These are phyloP conservation scores for Byssochlamys sp. DNA, from an alignment of 2,329 filamentous ascomycete genomes.

Conservation along the genomic window DNA sequence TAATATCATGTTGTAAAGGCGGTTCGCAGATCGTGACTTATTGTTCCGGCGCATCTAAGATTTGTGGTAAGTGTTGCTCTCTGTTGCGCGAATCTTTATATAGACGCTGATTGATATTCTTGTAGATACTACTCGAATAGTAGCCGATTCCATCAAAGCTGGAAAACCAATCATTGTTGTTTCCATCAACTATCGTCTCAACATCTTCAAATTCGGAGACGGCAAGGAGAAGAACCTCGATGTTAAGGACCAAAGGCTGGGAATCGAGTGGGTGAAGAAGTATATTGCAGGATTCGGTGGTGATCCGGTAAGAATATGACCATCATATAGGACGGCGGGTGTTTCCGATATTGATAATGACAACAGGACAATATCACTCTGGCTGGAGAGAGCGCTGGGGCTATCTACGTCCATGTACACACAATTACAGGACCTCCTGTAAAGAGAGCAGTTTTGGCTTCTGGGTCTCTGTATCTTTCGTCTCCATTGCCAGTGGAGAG, in stretches of 20 bases:
- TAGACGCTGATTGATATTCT: not conserved
- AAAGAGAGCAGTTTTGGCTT: constrained; percentile 30
- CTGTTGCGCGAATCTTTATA: not conserved
- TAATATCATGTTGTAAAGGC: constrained; percentile 10
- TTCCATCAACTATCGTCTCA: constrained; percentile 36
- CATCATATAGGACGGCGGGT: not conserved
- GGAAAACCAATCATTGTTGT: constrained; percentile 35
- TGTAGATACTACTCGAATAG: constrained; percentile 25
- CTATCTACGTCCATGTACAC: constrained; percentile 38
- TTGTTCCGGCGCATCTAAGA: constrained; percentile 31
- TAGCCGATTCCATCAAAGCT: constrained; percentile 25
- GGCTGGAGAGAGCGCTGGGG: constrained; percentile 40
- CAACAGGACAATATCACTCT: constrained; percentile 32
- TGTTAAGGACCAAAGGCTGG: constrained; percentile 26
- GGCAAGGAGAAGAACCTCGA: constrained; percentile 32
- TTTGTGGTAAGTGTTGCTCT: constrained; percentile 28
- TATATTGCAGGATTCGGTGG: constrained; percentile 34
- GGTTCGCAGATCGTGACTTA: constrained; percentile 40
- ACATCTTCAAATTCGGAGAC: constrained; percentile 39
- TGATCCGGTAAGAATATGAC: constrained; percentile 20
- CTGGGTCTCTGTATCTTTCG: constrained; percentile 36
- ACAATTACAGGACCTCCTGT: constrained; percentile 23
- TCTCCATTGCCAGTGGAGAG: constrained; percentile 30
- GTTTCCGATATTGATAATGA: not conserved
- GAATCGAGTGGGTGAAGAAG: constrained; percentile 31